phyloP scores from a whole-genome alignment of 306 rosid species.

The Oemleria cerasiformis region DNA sequence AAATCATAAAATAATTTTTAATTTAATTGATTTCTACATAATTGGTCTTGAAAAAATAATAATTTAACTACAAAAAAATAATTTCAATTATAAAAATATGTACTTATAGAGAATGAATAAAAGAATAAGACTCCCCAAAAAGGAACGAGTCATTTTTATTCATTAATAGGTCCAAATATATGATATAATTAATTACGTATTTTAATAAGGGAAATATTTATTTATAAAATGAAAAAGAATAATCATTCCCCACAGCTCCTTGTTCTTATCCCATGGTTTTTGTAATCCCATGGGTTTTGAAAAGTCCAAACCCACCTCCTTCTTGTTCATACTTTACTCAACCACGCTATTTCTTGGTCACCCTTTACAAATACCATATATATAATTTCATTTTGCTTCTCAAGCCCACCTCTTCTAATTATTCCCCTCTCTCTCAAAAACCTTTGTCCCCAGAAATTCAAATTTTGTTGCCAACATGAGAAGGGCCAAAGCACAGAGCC shows the following conservation, averaged over 20 bases:
- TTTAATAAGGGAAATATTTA: too few relatives aligned
- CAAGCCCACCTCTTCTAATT: neutral
- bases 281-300: constrained; percentile 42
- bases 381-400: neutral
- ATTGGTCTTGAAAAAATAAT: too few relatives aligned
- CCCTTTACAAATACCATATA: neutral
- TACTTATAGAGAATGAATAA: too few relatives aligned
- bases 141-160: too few relatives aligned
- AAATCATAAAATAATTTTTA: too few relatives aligned
- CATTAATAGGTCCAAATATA: too few relatives aligned
- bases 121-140: too few relatives aligned
- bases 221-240: neutral
- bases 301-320: constrained; percentile 33
- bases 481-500: constrained; percentile 23
- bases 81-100: too few relatives aligned
- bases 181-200: too few relatives aligned
- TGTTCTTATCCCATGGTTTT: constrained; percentile 35
- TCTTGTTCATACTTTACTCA: neutral
- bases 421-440: neutral
- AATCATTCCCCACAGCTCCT: neutral
- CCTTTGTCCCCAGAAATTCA: neutral
- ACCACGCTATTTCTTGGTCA: neutral
- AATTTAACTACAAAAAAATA: too few relatives aligned
- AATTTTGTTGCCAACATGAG: constrained; percentile 24
- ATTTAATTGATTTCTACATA: too few relatives aligned